Conservation (phyloP, 2,329 filamentous ascomycete species). For the Pseudogymnoascus sp. region DNA sequence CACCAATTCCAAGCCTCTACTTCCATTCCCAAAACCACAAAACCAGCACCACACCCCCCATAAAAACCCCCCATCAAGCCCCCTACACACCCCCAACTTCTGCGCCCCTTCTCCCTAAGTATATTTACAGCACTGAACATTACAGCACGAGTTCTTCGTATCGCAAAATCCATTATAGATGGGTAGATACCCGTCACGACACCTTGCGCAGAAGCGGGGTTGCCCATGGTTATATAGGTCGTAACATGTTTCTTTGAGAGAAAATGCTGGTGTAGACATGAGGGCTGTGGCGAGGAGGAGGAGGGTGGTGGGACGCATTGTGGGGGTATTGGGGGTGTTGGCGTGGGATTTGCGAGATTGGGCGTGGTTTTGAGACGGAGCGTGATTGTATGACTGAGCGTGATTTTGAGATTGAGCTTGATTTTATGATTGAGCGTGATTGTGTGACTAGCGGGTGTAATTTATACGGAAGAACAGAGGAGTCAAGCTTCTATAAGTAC, state of each 20-base stretch:
- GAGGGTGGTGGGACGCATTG: neutral
- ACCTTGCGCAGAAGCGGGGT: neutral
- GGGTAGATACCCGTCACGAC: neutral
- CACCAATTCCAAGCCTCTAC: neutral
- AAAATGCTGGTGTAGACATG: neutral
- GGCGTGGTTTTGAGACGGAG: no score
- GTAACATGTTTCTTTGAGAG: neutral
- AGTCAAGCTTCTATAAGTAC: neutral
- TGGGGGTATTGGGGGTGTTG: neutral
- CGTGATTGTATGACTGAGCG: neutral
- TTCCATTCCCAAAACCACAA: neutral
- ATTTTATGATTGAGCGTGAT: no score
- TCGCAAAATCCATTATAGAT: neutral
- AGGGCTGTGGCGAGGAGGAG: neutral
- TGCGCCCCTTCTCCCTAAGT: neutral
- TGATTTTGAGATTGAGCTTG: no score
- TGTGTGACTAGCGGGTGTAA: neutral
- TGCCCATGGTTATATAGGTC: neutral
- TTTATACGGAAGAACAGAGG: neutral
- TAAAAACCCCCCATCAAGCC: neutral
- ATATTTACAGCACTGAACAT: neutral
- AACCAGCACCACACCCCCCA: neutral
- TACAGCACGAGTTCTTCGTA: neutral
- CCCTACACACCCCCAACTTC: neutral
- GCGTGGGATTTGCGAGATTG: neutral